Evolutionary conservation across 1,284 basidiomycete genomes (phyloP), one percentile per base, ranked within the genome.

Genomic region (Leccinum discolor): DNA sequence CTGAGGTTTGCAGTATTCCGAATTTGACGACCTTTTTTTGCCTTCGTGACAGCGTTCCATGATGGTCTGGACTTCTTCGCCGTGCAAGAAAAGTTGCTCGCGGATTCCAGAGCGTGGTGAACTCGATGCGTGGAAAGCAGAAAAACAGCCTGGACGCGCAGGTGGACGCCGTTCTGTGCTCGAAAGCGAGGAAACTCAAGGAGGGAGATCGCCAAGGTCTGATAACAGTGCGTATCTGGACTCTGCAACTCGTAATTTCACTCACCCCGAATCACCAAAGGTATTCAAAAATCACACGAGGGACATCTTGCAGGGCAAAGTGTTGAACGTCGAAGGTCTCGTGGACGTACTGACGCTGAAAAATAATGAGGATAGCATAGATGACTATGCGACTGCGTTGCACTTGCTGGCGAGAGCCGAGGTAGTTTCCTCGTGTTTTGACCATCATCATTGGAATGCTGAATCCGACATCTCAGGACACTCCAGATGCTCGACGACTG

Each of bases 341-440:
- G 86, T 89, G 16, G 92, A 94, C 69, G 78, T 91, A 6, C 76
- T 94, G 69, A 90, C 89, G 6, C 72, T 93, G 64, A 92, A 91
- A 72, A 88, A 93, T 72, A 91, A 91, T 67, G 67, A 66, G 3
- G 80, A 81, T 7, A 79, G 79, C 26, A 72, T 84, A n/a, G 84
- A 86, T 35, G 86, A 90, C 71, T 92, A 86, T 76, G 81, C 84
- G 1, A 89, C 86, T 14, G 88, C 89, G 12, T 76, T 93, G 64
- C 84, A 89, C 44, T 72, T 93, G 18, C 80, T 93, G 38, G 77
- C 81, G 18, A 83, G 83, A 58, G 84, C 82, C 14, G 77, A 84
- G 69, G 90, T 91, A 69, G 72, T 81, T 73, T 40, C 32, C 8
- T 5, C 35, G 8, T 18, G 14, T 67, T 11, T 67, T 58, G 58